Percentiles rank a stretch among this genome's conserved stretches.
phyloP scores from a whole-genome alignment of 1,284 basidiomycete species.

The Bjerkandera adusta region DNA sequence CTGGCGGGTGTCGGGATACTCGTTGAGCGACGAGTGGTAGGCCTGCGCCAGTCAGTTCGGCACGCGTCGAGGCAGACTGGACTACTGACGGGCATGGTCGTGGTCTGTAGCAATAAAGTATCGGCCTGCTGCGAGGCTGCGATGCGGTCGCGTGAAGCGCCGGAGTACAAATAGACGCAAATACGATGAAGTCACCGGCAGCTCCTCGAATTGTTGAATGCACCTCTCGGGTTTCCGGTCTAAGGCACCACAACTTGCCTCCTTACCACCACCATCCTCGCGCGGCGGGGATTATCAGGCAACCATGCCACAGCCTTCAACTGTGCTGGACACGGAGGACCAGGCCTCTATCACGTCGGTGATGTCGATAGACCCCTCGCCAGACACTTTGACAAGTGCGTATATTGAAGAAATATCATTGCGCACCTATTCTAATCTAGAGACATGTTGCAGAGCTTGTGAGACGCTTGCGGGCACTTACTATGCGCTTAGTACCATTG shows the following conservation, averaged over 20 bases:
- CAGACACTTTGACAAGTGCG: conserved; percentile 72
- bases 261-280: background rate
- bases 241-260: background rate
- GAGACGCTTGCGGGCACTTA: conserved; percentile 76
- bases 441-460: conserved; percentile 59
- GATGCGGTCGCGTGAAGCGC: background rate
- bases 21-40: conserved; percentile 96
- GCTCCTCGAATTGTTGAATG: background rate
- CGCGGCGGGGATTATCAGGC: background rate
- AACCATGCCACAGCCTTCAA: conserved; percentile 15
- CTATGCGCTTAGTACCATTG: conserved; percentile 76
- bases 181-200: conserved; percentile 16
- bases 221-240: background rate
- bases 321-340: conserved; percentile 38
- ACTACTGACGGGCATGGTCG: conserved; percentile 57
- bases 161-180: conserved; percentile 11
- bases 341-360: conserved; percentile 44
- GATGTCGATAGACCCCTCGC: conserved; percentile 53
- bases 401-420: conserved; percentile 4
- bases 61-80: background rate
- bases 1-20: conserved; percentile 76
- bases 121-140: conserved; percentile 4
- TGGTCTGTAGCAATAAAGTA: conserved; percentile 5
- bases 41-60: conserved; percentile 51
- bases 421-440: conserved; percentile 6